These are phyloP conservation scores for Arthroderma uncinatum DNA, from an alignment of 2,329 filamentous ascomycete genomes.

Conservation along the genomic window DNA sequence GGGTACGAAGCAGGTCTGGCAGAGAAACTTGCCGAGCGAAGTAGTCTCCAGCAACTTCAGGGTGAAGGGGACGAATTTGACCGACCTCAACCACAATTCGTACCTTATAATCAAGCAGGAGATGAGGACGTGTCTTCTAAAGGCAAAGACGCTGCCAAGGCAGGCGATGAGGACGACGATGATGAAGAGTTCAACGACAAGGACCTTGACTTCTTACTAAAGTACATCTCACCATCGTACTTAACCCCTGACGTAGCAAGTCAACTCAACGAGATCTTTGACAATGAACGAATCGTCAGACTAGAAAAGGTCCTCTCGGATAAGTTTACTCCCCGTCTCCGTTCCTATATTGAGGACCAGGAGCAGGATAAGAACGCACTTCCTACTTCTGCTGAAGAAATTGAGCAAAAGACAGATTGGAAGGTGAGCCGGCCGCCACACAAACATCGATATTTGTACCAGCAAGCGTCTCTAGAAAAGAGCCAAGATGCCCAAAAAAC, in stretches of 20 bases:
- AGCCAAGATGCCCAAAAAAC: conserved; percentile 27
- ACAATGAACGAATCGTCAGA: conserved; percentile 71
- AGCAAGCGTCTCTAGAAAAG: conserved; percentile 40
- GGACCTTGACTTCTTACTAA: conserved; percentile 80
- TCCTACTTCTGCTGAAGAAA: conserved; percentile 38
- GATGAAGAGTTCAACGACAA: conserved; percentile 54
- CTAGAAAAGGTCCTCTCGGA: conserved; percentile 66
- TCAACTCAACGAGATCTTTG: conserved; percentile 67
- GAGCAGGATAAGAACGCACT: conserved; percentile 42
- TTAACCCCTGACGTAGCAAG: conserved; percentile 85
- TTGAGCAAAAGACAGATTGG: conserved; percentile 54
- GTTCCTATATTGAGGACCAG: conserved; percentile 56
- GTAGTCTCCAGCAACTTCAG: conserved; percentile 83
- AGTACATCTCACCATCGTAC: conserved; percentile 82
- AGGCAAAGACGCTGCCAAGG: conserved; percentile 26
- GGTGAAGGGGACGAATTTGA: conserved; percentile 87
- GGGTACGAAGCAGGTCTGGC: conserved; percentile 82
- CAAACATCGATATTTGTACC: conserved; percentile 87
- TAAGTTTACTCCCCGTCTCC: conserved; percentile 64
- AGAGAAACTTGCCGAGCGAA: conserved; percentile 77
- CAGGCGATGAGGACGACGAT: conserved; percentile 27
- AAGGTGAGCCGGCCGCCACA: conserved; percentile 77
- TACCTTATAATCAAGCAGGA: conserved; percentile 30
- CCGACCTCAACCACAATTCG: conserved; percentile 54
- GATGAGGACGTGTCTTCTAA: conserved; percentile 18